Percentiles rank a stretch among this genome's conserved stretches.
Evolutionary conservation across 805 yeast genomes (phyloP).

Genomic region (Metschnikowia cerradonensis): DNA sequence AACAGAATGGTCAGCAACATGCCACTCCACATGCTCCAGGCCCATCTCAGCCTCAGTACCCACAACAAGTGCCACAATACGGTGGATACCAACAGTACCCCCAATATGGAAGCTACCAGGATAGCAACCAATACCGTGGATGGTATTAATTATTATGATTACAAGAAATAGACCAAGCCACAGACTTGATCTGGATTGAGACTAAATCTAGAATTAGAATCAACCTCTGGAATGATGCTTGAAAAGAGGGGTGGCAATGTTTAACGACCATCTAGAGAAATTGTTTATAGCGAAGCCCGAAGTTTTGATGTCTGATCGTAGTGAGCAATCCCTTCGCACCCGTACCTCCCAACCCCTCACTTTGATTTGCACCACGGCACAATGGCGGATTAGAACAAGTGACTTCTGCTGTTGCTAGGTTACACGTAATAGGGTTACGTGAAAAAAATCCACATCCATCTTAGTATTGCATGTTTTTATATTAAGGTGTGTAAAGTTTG

Average conservation of each 20-base stretch:
- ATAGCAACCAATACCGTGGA: conserved; percentile 40
- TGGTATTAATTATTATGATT: conserved; percentile 29
- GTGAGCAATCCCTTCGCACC: background rate
- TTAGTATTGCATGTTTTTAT: too few relatives aligned
- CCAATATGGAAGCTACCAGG: conserved; percentile 44
- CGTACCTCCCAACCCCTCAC: background rate
- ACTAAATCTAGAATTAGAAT: background rate
- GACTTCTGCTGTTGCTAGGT: too few relatives aligned
- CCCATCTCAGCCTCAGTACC: conserved; percentile 21
- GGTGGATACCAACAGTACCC: conserved; percentile 47
- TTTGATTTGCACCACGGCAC: background rate
- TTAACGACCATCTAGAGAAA: background rate
- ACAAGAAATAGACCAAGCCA: background rate
- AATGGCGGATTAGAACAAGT: background rate
- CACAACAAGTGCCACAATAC: conserved; percentile 41
- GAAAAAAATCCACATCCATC: too few relatives aligned
- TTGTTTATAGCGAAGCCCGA: conserved; percentile 2
- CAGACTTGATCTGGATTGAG: conserved; percentile 1
- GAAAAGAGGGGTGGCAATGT: background rate
- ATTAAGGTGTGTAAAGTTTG: too few relatives aligned
- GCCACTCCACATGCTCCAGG: conserved; percentile 20
- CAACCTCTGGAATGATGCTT: background rate
- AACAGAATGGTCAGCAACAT: conserved; percentile 24
- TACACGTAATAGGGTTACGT: too few relatives aligned
- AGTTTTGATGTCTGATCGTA: background rate